phyloP scores from a whole-genome alignment of 495 filamentous ascomycete species.

The Massariosphaeria phaeospora region DNA sequence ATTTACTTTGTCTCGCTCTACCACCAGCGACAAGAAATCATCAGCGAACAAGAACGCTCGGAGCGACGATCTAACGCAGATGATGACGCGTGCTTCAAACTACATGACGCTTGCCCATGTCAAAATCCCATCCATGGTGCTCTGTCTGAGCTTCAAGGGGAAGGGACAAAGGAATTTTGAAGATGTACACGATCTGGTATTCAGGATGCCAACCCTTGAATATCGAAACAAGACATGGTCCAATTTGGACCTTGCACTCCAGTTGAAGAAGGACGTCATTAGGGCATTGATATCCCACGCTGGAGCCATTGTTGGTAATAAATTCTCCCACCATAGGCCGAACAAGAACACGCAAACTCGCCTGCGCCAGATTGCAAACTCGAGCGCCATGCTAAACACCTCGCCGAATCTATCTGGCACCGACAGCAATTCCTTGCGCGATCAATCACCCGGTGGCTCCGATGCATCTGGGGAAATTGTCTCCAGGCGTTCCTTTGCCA shows the following conservation, averaged over 20 bases:
- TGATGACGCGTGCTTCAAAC: slow-evolving; percentile 91
- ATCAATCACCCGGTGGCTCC: slow-evolving; percentile 17
- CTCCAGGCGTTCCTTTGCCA: slow-evolving; percentile 20
- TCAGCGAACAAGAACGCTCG: slow-evolving; percentile 52
- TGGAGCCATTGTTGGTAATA: slow-evolving; percentile 95
- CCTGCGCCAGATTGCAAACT: slow-evolving; percentile 69
- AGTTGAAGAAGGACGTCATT: slow-evolving; percentile 89
- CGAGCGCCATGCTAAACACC: slow-evolving; percentile 46
- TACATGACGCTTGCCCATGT: slow-evolving; percentile 97
- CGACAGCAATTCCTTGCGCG: slow-evolving; percentile 22
- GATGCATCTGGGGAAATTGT: slow-evolving; percentile 16
- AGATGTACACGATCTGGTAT: slow-evolving; percentile 95
- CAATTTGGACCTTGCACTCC: slow-evolving; percentile 87
- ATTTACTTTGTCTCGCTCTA: slow-evolving; percentile 49
- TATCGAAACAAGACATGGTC: slow-evolving; percentile 99
- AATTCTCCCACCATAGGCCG: slow-evolving; percentile 71
- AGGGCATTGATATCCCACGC: slow-evolving; percentile 91
- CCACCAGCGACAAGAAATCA: slow-evolving; percentile 49
- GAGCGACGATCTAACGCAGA: slow-evolving; percentile 92
- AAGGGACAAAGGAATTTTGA: slow-evolving; percentile 90
- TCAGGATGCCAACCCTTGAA: slow-evolving; percentile 88
- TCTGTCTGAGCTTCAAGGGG: slow-evolving; percentile 96
- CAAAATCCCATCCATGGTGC: slow-evolving; percentile 87
- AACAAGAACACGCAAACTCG: slow-evolving; percentile 53
- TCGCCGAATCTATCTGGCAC: slow-evolving; percentile 27